Conservation (phyloP, 169 alveolate genomes). For the Condylostoma magnum region DNA sequence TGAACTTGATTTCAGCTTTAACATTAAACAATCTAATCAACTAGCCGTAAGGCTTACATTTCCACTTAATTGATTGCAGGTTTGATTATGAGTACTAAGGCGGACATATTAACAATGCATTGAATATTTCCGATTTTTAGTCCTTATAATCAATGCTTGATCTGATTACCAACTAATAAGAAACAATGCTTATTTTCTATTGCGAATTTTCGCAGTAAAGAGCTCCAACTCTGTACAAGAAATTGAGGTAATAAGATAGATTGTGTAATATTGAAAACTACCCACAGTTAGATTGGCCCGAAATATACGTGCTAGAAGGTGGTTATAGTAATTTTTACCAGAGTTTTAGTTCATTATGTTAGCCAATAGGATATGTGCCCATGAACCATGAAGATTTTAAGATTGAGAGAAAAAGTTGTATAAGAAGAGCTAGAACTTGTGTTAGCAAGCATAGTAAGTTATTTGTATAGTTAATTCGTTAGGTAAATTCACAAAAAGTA, state of each 20-base stretch:
- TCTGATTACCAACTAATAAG: constrained; percentile 16
- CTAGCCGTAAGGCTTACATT: not conserved
- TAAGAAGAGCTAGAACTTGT: not conserved
- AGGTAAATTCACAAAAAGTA: too few species aligned
- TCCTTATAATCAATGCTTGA: constrained; percentile 6
- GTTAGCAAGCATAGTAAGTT: too few species aligned
- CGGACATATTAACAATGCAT: constrained; percentile 27
- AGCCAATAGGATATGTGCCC: constrained; percentile 16
- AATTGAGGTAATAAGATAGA: constrained; percentile 28
- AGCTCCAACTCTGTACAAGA: constrained; percentile 21
- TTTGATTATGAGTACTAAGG: constrained; percentile 35
- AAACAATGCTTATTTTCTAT: constrained; percentile 32
- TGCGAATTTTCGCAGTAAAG: constrained; percentile 34
- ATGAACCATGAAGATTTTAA: not conserved
- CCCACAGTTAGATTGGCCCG: constrained; percentile 15
- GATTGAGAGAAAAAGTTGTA: not conserved
- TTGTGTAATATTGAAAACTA: constrained; percentile 12
- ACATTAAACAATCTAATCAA: not conserved
- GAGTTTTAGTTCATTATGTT: constrained; percentile 7
- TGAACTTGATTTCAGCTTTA: not conserved
- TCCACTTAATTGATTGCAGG: not conserved
- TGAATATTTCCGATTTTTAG: constrained; percentile 4
- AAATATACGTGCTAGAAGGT: constrained; percentile 30
- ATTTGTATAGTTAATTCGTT: too few species aligned
- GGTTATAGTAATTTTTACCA: constrained; percentile 29